A percentile compares a stretch with the other conserved stretches of the same genome.
These are phyloP conservation scores for Mimosa bimucronata DNA, from an alignment of 306 rosid genomes.

Conservation along the genomic window DNA sequence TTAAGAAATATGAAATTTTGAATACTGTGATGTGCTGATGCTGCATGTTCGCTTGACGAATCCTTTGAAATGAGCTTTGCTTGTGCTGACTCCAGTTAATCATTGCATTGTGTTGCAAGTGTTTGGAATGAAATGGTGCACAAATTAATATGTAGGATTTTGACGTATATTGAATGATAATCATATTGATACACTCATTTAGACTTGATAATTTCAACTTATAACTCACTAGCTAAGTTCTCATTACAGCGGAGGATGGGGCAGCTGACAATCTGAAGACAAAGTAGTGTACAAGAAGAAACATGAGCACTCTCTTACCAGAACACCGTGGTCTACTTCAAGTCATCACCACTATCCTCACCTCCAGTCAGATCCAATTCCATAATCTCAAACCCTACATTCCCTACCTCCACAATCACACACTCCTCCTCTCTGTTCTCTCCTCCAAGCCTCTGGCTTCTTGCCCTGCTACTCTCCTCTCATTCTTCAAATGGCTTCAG, in stretches of 20 bases:
- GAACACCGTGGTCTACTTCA: slow-evolving; percentile 34
- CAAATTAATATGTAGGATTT: background rate
- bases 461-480: slow-evolving; percentile 50
- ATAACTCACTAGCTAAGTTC: background rate
- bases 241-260: background rate
- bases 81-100: background rate
- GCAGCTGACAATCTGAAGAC: background rate
- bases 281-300: background rate
- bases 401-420: slow-evolving; percentile 49
- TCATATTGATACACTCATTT: background rate
- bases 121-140: background rate
- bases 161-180: background rate
- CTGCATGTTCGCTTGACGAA: background rate
- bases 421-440: slow-evolving; percentile 59
- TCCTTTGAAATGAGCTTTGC: background rate
- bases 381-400: slow-evolving; percentile 43
- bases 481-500: slow-evolving; percentile 68
- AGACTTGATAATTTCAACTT: background rate
- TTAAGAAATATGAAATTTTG: background rate
- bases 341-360: slow-evolving; percentile 35
- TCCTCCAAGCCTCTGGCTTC: slow-evolving; percentile 53
- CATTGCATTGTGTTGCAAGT: background rate
- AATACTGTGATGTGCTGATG: background rate
- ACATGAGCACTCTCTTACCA: slow-evolving; percentile 2
- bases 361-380: slow-evolving; percentile 24